Evolutionary conservation across 2,329 filamentous ascomycete species (phyloP), one percentile per base, ranked within the genome.

Genomic region (Alternaria brassicae): DNA sequence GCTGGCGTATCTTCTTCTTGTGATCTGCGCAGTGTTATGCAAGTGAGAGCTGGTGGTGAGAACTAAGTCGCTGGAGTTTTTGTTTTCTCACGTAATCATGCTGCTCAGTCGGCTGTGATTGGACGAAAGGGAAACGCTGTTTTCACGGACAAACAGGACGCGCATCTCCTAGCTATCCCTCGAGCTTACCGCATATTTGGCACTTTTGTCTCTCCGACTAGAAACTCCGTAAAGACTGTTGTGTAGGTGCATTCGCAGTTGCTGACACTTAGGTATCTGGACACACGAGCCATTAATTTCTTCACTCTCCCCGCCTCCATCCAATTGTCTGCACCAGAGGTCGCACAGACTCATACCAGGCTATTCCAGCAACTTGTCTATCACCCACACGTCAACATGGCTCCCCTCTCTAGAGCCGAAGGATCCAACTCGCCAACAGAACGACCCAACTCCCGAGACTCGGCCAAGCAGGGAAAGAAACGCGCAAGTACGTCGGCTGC

Each of bases 391-490:
- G 37, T 49, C 53, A 60, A 41, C 7, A 71, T 71, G 69, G 65
- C 68, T 51, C 68, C 65, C 41, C 56, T 72, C 28, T 56, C 71
- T 39, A 61, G 70, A 44, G 48, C 65, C 52, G 70, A 72, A 57
- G 47, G 52, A 48, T 62, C 66, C 37, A 50, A 37, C 30, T 36
- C 52, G 44, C 53, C 60, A 10, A 45, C 36, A 7, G 68, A 73
- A 45, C 63, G 72, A 51, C 58, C 63, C 50, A 34, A 65, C 7
- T 66, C 72, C 54, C 71, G 73, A 65, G 74, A 77, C 63, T 74
- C 72, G 53, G 67, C 72, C 53, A 73, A 77, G 62, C 68, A 73
- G 51, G 72, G 69, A 39, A 77, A 66, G 62, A 77, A 77, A 66
- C 70, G 75, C 42, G 75, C 75, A 66, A 76, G 75, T 77, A 68